Base-by-base conservation (phyloP, 2,329 filamentous ascomycete species). In the Trichoderma aggressivum region DNA sequence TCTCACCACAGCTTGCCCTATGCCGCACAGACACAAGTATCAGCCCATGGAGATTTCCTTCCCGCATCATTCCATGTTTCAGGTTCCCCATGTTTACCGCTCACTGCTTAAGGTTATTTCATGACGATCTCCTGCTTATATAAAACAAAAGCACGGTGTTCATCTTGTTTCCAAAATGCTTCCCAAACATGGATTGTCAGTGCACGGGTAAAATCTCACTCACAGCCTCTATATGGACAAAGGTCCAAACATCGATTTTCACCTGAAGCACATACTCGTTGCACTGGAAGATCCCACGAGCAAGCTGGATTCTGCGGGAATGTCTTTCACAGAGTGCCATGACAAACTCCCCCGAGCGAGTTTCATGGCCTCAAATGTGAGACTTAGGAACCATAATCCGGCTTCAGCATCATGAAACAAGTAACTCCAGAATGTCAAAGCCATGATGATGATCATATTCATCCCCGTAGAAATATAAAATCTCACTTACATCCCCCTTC, bases 231-330 rank as follows among this genome's bases (percentile, higher is more conserved):
- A 14, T 53, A 14, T 6, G 11, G 47, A 24, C 8, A 53, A 24
- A 21, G 5, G 47, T 12, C 11, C 21, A 12, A 12, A 53, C 47
- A 53, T 6, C 43, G 3, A 3, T 12, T 3, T 5, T 14, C 47
- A 12, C n/a, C 21, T 24, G 47, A 43, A n/a, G n/a, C 47, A 21
- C 21, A 53, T 24, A 24, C 1, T 5, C 24, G 47, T 53, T 53
- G 5, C 21, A 12, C 2, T 5, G 21, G 14, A 24, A 7, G 5
- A 24, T 24, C 5, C 3, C n/a, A 14, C 0, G 2, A 11, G 43
- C 11, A 21, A 21, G 3, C 1, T 14, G 47, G 12, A 24, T 1
- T 24, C 11, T 53, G 1, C 0, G 1, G 21, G 11, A 6, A 24
- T 12, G 1, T 3, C 47, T 14, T 3, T 7, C 47, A 24, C 5